Conservation (phyloP, 352 stramenopile genomes). For the Hyaloperonospora arabidopsidis region DNA sequence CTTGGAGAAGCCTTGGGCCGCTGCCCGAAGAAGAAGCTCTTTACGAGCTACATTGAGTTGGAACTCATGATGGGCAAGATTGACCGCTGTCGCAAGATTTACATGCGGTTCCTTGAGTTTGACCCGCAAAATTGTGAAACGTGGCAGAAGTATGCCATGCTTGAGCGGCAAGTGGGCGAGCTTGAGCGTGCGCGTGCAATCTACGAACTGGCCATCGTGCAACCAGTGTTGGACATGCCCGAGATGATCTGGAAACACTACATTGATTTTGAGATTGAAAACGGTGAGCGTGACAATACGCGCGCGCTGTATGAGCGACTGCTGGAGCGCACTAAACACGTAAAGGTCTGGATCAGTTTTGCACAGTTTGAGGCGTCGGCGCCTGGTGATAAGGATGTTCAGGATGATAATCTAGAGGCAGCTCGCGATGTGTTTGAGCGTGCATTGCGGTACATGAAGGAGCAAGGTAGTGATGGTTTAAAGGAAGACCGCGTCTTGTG, state of each 20-base stretch:
- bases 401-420: constrained; percentile 42
- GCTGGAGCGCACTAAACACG: constrained; percentile 94
- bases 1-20: constrained; percentile 92
- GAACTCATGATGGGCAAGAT: constrained; percentile 98
- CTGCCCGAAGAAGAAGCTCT: constrained; percentile 90
- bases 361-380: constrained; percentile 78
- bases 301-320: constrained; percentile 92
- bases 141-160: constrained; percentile 93
- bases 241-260: constrained; percentile 99
- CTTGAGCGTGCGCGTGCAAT: constrained; percentile 90
- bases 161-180: constrained; percentile 95
- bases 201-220: constrained; percentile 93
- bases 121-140: constrained; percentile 87
- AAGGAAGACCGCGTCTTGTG: constrained; percentile 95
- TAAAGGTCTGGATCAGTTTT: constrained; percentile 94
- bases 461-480: constrained; percentile 55
- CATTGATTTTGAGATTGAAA: constrained; percentile 98
- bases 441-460: constrained; percentile 88
- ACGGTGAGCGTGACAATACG: constrained; percentile 76
- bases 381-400: constrained; percentile 14
- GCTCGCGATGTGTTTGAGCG: constrained; percentile 89
- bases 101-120: constrained; percentile 81
- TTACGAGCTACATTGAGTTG: constrained; percentile 90
- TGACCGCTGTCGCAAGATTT: constrained; percentile 90
- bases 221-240: constrained; percentile 95